These are phyloP conservation scores for Cyathus striatus DNA, from an alignment of 768 basidiomycete species.

Conservation along the genomic window DNA sequence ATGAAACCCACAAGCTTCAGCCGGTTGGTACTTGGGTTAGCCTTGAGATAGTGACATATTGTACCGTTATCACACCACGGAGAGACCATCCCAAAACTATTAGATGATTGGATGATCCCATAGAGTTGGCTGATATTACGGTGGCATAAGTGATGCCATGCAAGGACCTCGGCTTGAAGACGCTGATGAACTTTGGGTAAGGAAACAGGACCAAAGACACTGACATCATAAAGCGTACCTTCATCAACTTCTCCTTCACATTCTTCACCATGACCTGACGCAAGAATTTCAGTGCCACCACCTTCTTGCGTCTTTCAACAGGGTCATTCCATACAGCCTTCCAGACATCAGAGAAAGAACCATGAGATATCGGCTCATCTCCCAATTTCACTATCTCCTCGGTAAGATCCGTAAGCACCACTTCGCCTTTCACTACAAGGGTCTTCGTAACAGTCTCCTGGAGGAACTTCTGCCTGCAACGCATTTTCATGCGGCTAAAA, in stretches of 20 bases:
- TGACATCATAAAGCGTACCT: constrained; percentile 25
- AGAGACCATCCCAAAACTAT: constrained; percentile 59
- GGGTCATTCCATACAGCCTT: constrained; percentile 50
- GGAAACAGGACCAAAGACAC: background rate
- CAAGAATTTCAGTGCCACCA: constrained; percentile 56
- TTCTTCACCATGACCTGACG: constrained; percentile 46
- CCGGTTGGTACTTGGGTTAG: constrained; percentile 34
- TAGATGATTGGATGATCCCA: constrained; percentile 45
- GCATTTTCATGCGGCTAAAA: constrained; percentile 49
- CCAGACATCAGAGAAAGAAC: constrained; percentile 60
- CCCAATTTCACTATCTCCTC: constrained; percentile 48
- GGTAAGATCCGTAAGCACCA: constrained; percentile 48
- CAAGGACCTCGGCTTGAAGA: constrained; percentile 48
- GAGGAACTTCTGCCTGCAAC: constrained; percentile 52
- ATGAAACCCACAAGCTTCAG: constrained; percentile 37
- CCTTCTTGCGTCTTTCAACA: constrained; percentile 29
- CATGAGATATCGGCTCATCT: constrained; percentile 42
- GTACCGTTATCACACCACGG: constrained; percentile 61
- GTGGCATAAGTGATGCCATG: constrained; percentile 56
- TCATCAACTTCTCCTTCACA: constrained; percentile 46
- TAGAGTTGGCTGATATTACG: constrained; percentile 50
- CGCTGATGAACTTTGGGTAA: constrained; percentile 26
- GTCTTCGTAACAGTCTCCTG: constrained; percentile 54
- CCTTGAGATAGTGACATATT: constrained; percentile 42
- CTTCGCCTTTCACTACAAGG: constrained; percentile 41